A percentile compares a stretch with the other conserved stretches of the same genome.
phyloP scores from a whole-genome alignment of 305 asterid genomes.

The Andrographis paniculata region DNA sequence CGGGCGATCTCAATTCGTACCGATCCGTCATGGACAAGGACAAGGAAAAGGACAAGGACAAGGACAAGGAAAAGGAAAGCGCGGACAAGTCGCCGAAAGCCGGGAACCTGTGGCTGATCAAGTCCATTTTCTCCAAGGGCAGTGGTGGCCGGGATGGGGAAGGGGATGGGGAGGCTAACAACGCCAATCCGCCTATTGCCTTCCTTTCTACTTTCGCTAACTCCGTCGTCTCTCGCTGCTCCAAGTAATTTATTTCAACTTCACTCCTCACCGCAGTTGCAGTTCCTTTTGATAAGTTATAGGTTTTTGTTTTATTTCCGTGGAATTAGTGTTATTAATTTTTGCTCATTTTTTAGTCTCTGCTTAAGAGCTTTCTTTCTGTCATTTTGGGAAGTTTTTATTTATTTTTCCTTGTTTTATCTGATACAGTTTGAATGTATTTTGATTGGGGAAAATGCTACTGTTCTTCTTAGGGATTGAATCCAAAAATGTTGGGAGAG shows the following conservation, averaged over 20 bases:
- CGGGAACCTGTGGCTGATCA: conserved; percentile 31
- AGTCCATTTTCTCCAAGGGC: conserved; percentile 43
- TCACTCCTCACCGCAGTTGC: not conserved
- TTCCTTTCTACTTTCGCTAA: conserved; percentile 59
- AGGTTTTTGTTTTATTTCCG: not conserved
- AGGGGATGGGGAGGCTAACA: conserved; percentile 17
- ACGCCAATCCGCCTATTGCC: conserved; percentile 29
- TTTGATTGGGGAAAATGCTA: too few species aligned
- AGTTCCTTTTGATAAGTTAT: too few species aligned
- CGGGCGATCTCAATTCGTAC: too few species aligned
- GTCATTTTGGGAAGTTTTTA: too few species aligned
- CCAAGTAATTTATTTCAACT: conserved; percentile 33
- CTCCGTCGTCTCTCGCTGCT: conserved; percentile 64
- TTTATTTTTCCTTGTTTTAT: too few species aligned
- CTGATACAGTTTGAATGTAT: too few species aligned
- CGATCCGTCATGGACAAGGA: too few species aligned
- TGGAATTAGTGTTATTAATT: not conserved
- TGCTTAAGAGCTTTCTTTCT: not conserved
- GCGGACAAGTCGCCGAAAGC: conserved; percentile 21
- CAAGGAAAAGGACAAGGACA: too few species aligned
- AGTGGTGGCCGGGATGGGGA: conserved; percentile 19
- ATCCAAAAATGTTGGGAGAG: too few species aligned
- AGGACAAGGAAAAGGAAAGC: conserved; percentile 19
- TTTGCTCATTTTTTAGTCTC: not conserved
- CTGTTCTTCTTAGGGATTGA: too few species aligned